Evolutionary conservation across 108 stramenopile genomes (phyloP).

Genomic region (Fistulifera solaris): DNA sequence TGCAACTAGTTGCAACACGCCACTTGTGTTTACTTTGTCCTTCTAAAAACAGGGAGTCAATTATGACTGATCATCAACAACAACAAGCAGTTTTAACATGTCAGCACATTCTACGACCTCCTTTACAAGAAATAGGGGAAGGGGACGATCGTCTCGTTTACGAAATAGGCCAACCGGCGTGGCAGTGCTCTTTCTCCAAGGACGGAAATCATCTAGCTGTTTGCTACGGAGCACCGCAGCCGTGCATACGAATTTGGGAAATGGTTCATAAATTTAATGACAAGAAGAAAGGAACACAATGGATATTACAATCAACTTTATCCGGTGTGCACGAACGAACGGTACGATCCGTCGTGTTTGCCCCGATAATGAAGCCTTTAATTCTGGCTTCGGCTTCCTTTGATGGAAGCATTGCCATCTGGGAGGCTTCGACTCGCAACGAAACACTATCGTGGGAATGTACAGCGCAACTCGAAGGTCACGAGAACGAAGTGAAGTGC

Average conservation of each 20-base stretch:
- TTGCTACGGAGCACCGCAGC: conserved; percentile 65
- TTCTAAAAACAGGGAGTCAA: too few relatives aligned
- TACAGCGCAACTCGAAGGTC: conserved; percentile 85
- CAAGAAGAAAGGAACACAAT: conserved; percentile 11
- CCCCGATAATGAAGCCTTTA: conserved; percentile 38
- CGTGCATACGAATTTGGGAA: conserved; percentile 59
- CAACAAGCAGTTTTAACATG: too few relatives aligned
- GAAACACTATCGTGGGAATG: conserved; percentile 41
- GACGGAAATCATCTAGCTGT: conserved; percentile 66
- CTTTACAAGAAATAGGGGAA: too few relatives aligned
- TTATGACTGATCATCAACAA: too few relatives aligned
- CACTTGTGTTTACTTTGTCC: too few relatives aligned
- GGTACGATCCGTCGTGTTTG: conserved; percentile 62
- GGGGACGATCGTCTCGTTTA: too few relatives aligned
- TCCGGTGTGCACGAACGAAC: conserved; percentile 44
- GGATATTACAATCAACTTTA: conserved; percentile 39
- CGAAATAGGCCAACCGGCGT: conserved; percentile 31
- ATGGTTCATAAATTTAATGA: neutral
- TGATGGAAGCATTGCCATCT: conserved; percentile 84
- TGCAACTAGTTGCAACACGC: too few relatives aligned
- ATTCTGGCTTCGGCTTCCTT: conserved; percentile 84
- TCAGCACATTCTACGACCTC: too few relatives aligned
- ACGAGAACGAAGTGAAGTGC: conserved; percentile 89
- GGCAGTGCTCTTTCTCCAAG: conserved; percentile 50
- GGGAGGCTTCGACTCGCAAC: conserved; percentile 37